Evolutionary conservation across 345 rosid species (phyloP).

Genomic region (Garcia nutans): DNA sequence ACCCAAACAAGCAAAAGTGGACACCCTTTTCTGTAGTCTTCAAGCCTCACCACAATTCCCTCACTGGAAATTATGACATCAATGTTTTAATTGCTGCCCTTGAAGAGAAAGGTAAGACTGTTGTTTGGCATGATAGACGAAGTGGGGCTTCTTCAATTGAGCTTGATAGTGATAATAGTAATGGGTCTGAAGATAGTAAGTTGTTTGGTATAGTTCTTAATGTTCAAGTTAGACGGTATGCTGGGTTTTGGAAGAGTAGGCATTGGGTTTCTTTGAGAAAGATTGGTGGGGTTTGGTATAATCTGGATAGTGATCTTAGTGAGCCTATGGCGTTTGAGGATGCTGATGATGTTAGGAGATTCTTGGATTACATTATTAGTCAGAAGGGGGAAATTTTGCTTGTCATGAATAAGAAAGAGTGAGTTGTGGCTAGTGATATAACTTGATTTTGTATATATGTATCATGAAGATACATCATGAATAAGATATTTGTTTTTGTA

Average conservation of each 20-base stretch:
- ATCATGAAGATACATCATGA: neutral
- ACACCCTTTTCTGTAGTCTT: conserved; percentile 63
- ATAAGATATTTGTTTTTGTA: neutral
- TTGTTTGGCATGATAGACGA: conserved; percentile 80
- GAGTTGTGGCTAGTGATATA: neutral
- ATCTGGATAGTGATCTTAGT: conserved; percentile 77
- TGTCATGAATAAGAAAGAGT: conserved; percentile 41
- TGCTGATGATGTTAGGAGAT: conserved; percentile 44
- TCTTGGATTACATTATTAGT: conserved; percentile 54
- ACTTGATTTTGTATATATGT: neutral
- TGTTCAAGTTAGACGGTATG: conserved; percentile 61
- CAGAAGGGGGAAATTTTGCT: conserved; percentile 70
- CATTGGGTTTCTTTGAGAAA: conserved; percentile 82
- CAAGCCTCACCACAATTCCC: conserved; percentile 76
- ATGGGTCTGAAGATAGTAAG: conserved; percentile 19
- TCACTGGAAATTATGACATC: conserved; percentile 84
- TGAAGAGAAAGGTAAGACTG: conserved; percentile 60
- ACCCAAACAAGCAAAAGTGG: conserved; percentile 59
- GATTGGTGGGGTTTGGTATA: conserved; percentile 80
- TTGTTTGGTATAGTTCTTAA: conserved; percentile 78
- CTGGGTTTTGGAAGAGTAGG: conserved; percentile 82
- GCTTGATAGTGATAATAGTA: conserved; percentile 30
- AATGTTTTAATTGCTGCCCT: conserved; percentile 79
- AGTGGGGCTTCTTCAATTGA: conserved; percentile 52
- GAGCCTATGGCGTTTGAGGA: conserved; percentile 44